Base-by-base conservation (phyloP, 2,329 filamentous ascomycete genomes). In the Penicillium aurantiogriseum region DNA sequence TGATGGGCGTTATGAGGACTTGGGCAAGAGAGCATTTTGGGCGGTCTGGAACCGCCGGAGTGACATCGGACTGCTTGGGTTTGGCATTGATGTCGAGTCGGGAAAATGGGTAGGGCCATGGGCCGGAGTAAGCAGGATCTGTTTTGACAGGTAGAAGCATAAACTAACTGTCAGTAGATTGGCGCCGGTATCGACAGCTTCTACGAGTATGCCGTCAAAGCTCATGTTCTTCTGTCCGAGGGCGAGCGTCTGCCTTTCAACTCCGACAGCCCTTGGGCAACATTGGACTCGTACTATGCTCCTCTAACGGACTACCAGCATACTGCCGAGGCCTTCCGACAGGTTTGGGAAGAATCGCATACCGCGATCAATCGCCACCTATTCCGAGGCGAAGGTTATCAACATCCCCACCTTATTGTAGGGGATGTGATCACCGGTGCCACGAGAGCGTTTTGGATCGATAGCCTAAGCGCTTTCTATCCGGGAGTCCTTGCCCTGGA, bases 181-280 rank as follows among this genome's bases (percentile, higher is more conserved):
- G 94, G 94, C 49, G 94, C 94, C 8, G 94, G 94, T 39, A 91
- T 96, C 69, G 94, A 99, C 77, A 97, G 92, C 76, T 99, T 99
- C 77, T 97, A 96, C 69, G 94, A 99, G 76, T 99, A 99, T 75
- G 92, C 94, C 4, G 83, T 97, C 68, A 99, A 99, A 76, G 92
- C 92, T 19, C 88, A 96, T 70, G 90, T 99, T 58, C 77, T 99
- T 25, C 84, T 97, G 23, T 96, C 93, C 2, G 90, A 91, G 1
- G 85, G 89, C 57, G 81, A 73, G 27, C 71, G 69, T 21, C 70
- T 73, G 11, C 59, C 62, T 4, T 70, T 71, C 48, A 67, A 76
- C 49, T 42, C 53, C 11, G 73, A 80, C 23, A 73, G 76, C 62
- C 69, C 79, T 63, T 71, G 79, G 68, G 70, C 77, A 59, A 61